A percentile compares a stretch with the other conserved stretches of the same genome.
These are phyloP conservation scores for Parsonsia alboflavescens DNA, from an alignment of 257 asterid species.

Conservation along the genomic window DNA sequence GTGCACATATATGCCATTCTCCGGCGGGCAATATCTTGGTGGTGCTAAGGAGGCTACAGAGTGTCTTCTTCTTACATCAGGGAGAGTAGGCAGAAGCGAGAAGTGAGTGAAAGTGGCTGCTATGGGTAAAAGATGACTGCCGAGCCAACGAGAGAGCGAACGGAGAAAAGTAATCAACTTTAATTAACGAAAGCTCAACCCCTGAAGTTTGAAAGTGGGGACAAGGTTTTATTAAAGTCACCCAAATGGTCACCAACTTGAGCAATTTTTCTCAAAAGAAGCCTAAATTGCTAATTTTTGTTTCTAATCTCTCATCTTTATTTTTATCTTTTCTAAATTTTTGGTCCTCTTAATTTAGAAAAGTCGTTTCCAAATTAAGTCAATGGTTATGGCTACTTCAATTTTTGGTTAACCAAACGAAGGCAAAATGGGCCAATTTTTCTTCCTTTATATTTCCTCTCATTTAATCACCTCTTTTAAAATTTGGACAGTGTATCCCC, in stretches of 20 bases:
- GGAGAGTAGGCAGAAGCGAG: not conserved
- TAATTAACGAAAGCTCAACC: conserved; percentile 21
- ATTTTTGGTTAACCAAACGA: too few relatives aligned
- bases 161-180: conserved; percentile 8
- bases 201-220: conserved; percentile 14
- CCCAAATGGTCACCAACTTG: conserved; percentile 5
- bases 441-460: too few relatives aligned
- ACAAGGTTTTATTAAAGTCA: conserved; percentile 10
- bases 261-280: not conserved
- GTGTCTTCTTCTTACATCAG: conserved; percentile 9
- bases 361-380: too few relatives aligned
- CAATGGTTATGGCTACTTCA: too few relatives aligned
- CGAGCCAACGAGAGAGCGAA: not conserved
- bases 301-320: too few relatives aligned
- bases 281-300: too few relatives aligned
- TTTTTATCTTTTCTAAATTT: too few relatives aligned
- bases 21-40: conserved; percentile 14
- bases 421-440: too few relatives aligned
- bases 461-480: too few relatives aligned
- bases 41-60: not conserved
- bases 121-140: not conserved
- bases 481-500: too few relatives aligned
- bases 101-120: conserved; percentile 9
- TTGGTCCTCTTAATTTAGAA: too few relatives aligned
- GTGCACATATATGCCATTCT: conserved; percentile 94